These are phyloP conservation scores for Phytopythium montanum DNA, from an alignment of 352 stramenopile species.

Conservation along the genomic window DNA sequence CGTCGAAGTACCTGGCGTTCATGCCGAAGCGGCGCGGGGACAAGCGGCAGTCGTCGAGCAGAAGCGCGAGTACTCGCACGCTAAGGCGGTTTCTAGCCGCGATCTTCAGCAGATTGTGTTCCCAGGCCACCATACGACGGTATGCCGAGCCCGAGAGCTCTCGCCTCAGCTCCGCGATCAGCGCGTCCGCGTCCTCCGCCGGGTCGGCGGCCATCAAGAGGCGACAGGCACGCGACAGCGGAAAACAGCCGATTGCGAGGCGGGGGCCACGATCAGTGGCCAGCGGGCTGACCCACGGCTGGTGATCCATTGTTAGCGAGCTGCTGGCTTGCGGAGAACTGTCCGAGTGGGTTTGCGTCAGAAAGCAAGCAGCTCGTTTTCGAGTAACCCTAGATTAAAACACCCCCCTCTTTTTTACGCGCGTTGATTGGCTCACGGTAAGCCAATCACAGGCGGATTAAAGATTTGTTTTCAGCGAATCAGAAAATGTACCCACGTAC, in stretches of 20 bases:
- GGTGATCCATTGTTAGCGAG: not conserved
- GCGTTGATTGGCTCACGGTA: too few species aligned
- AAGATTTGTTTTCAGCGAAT: too few species aligned
- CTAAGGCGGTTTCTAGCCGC: not conserved
- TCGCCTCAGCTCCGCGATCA: not conserved
- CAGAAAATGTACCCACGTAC: too few species aligned
- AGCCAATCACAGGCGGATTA: too few species aligned
- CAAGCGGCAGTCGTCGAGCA: not conserved
- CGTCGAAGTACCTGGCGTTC: not conserved
- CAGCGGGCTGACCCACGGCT: too few species aligned
- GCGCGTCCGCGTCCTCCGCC: not conserved
- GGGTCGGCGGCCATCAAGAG: not conserved
- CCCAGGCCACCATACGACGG: not conserved
- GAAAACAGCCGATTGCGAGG: not conserved
- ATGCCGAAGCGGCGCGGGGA: not conserved
- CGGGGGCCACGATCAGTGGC: too few species aligned
- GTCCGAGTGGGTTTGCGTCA: too few species aligned
- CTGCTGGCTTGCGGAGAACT: not conserved
- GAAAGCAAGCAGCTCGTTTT: too few species aligned
- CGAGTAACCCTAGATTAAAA: too few species aligned
- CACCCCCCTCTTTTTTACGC: too few species aligned
- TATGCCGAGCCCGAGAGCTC: not conserved
- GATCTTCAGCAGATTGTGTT: not conserved
- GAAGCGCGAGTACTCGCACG: not conserved
- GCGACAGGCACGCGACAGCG: not conserved